Conservation (phyloP, 2,329 filamentous ascomycete genomes). For the Akanthomyces dipterigenus region DNA sequence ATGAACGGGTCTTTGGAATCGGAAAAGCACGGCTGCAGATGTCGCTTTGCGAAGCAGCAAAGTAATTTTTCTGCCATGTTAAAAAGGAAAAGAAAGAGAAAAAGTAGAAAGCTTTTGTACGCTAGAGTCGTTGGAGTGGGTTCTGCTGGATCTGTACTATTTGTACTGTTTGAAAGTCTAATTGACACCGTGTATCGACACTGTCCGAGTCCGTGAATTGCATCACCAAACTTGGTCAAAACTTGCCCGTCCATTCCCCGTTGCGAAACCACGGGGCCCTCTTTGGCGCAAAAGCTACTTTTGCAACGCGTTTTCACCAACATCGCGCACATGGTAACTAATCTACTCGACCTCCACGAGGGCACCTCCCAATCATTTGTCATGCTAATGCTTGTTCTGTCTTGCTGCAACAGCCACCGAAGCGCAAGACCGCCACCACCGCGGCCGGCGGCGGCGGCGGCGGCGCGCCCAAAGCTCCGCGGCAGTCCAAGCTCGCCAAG, state of each 20-base stretch:
- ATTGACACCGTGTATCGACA: not conserved
- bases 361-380: not conserved
- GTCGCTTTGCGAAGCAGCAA: not conserved
- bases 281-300: no score
- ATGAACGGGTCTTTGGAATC: not conserved
- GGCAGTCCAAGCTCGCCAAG: constrained; percentile 83
- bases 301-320: not conserved
- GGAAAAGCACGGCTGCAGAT: not conserved
- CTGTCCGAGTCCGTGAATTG: not conserved
- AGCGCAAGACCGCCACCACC: constrained; percentile 35
- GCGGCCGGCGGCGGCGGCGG: constrained; percentile 23
- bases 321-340: not conserved
- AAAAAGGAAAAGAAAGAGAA: not conserved
- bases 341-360: no score
- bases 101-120: not conserved
- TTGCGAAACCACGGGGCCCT: not conserved
- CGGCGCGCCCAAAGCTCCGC: constrained; percentile 32
- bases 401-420: constrained; percentile 39
- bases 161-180: not conserved
- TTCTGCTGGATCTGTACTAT: not conserved
- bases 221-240: not conserved
- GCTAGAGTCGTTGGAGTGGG: not conserved
- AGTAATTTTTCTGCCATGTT: not conserved
- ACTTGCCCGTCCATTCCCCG: not conserved
- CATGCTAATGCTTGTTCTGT: not conserved